Conservation (phyloP, 208 protist genomes). For the Leishmania tropica region DNA sequence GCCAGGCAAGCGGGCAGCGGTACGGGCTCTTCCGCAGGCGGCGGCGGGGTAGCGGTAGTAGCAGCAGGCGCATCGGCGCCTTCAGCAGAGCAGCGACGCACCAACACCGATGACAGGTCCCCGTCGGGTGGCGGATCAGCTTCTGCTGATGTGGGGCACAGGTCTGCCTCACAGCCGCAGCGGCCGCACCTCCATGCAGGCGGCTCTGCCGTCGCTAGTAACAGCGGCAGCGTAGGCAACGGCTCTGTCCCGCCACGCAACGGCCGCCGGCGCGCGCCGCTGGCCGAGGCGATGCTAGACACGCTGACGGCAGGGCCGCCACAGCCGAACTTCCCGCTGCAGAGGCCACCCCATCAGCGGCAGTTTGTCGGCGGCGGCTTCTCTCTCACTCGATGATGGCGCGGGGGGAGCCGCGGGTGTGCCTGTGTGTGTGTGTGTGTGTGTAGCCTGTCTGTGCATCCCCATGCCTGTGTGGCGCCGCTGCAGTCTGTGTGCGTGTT, state of each 20-base stretch:
- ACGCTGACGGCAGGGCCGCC: conserved; percentile 60
- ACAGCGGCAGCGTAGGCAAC: not conserved
- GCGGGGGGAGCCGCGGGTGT: not conserved
- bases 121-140: not conserved
- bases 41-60: not conserved
- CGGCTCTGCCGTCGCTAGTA: not conserved
- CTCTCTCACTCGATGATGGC: conserved; percentile 41
- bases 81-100: not conserved
- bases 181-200: not conserved
- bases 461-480: not conserved
- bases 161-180: not conserved
- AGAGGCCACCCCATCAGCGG: conserved; percentile 55
- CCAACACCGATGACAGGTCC: too few relatives aligned
- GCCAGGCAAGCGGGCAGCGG: not conserved
- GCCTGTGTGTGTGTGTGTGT: not conserved
- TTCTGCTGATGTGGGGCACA: not conserved
- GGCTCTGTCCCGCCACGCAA: not conserved
- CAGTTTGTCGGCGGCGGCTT: conserved; percentile 86
- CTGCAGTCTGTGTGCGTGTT: not conserved
- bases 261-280: not conserved
- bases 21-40: not conserved
- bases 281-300: conserved; percentile 17
- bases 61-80: not conserved
- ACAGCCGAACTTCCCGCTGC: conserved; percentile 64
- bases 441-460: not conserved